phyloP scores from a whole-genome alignment of 345 rosid species.

The Salix arbutifolia region DNA sequence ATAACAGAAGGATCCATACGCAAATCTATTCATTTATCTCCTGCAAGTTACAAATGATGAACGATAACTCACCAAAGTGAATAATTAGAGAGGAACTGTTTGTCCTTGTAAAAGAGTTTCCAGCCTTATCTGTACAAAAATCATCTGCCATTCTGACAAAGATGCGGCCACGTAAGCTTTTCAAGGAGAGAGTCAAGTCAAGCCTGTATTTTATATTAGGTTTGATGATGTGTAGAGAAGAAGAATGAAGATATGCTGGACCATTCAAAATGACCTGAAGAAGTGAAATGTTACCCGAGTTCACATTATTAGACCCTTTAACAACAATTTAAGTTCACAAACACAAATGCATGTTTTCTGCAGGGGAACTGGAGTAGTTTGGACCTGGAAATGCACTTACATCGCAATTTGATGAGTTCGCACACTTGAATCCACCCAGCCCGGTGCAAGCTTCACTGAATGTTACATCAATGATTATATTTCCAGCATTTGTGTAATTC shows the following conservation, averaged over 20 bases:
- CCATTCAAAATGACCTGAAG: constrained; percentile 38
- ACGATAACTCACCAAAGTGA: constrained; percentile 41
- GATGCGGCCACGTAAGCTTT: constrained; percentile 26
- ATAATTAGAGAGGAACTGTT: constrained; percentile 32
- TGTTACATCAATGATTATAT: constrained; percentile 31
- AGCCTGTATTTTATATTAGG: constrained; percentile 35
- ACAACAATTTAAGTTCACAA: not conserved
- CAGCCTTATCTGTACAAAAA: constrained; percentile 44
- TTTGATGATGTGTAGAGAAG: constrained; percentile 28
- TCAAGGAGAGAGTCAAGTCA: constrained; percentile 21
- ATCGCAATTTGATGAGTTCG: constrained; percentile 45
- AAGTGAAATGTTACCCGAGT: not conserved
- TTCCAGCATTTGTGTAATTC: constrained; percentile 40
- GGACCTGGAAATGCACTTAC: constrained; percentile 25
- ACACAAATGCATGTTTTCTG: not conserved
- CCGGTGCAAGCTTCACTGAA: constrained; percentile 49
- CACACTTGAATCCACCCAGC: constrained; percentile 46
- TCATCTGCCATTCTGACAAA: constrained; percentile 36
- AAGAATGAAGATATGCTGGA: constrained; percentile 33
- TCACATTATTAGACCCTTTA: not conserved
- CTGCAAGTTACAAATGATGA: not conserved
- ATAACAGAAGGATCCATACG: constrained; percentile 4
- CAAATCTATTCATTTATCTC: not conserved
- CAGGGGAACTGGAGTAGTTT: not conserved
- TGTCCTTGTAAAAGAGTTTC: constrained; percentile 42